Evolutionary conservation across 441 rosid species (phyloP).

Genomic region (Erodium chrysanthum): DNA sequence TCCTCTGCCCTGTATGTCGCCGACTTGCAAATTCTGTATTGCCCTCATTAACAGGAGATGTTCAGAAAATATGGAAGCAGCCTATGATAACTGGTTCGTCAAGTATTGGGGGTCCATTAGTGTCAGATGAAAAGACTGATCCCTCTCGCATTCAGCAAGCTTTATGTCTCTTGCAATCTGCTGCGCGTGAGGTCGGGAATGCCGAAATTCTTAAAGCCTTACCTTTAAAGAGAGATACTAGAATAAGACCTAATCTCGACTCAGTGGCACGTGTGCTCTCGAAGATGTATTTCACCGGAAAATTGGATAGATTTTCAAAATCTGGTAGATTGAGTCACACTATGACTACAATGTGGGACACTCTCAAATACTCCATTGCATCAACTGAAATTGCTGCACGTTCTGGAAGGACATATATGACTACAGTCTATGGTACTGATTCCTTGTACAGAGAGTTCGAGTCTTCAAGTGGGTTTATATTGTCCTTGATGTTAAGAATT

Average conservation of each 20-base stretch:
- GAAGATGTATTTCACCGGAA: constrained; percentile 44
- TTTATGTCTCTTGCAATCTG: constrained; percentile 47
- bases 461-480: constrained; percentile 58
- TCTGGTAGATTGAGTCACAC: constrained; percentile 41
- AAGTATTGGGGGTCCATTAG: constrained; percentile 18
- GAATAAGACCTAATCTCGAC: constrained; percentile 40
- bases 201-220: constrained; percentile 36
- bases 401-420: constrained; percentile 38
- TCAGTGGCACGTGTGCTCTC: constrained; percentile 41
- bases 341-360: constrained; percentile 80
- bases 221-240: constrained; percentile 36
- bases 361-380: constrained; percentile 71
- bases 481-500: constrained; percentile 61
- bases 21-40: constrained; percentile 74
- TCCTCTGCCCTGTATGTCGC: constrained; percentile 97
- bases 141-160: constrained; percentile 50
- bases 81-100: constrained; percentile 31
- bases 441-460: constrained; percentile 59
- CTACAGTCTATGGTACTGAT: constrained; percentile 39
- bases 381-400: constrained; percentile 83
- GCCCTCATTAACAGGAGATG: constrained; percentile 53
- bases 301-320: constrained; percentile 33
- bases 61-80: constrained; percentile 41
- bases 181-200: constrained; percentile 50
- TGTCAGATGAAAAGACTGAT: constrained; percentile 24